phyloP scores from a whole-genome alignment of 2,329 filamentous ascomycete genomes.

The Teratosphaeria zuluensis region DNA sequence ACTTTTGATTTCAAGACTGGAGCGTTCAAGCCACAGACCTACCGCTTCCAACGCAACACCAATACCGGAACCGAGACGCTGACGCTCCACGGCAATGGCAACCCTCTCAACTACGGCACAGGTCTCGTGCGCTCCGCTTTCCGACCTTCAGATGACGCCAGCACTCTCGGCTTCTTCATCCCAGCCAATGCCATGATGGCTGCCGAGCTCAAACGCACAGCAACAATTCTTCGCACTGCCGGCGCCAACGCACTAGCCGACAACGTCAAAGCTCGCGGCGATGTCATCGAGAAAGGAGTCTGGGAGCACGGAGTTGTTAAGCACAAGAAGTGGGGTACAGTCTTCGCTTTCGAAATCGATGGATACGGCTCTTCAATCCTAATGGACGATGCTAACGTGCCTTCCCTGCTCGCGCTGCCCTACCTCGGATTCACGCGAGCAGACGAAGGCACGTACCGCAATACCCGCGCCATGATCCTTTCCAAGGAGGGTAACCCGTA shows the following conservation, averaged over 20 bases:
- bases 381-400: slow-evolving; percentile 87
- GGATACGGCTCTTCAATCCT: slow-evolving; percentile 73
- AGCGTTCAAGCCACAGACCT: slow-evolving; percentile 60
- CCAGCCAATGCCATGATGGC: slow-evolving; percentile 95
- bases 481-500: slow-evolving; percentile 75
- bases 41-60: slow-evolving; percentile 78
- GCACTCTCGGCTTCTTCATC: slow-evolving; percentile 88
- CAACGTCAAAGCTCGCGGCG: slow-evolving; percentile 47
- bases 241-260: slow-evolving; percentile 44
- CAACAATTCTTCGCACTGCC: slow-evolving; percentile 55
- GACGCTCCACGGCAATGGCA: slow-evolving; percentile 72
- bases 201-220: slow-evolving; percentile 69
- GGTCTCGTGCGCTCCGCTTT: slow-evolving; percentile 86
- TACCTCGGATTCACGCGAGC: slow-evolving; percentile 63
- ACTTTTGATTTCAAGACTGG: slow-evolving; percentile 67
- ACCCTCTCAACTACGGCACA: slow-evolving; percentile 75
- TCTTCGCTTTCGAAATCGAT: slow-evolving; percentile 83
- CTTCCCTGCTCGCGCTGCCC: slow-evolving; percentile 68
- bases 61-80: slow-evolving; percentile 83
- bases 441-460: slow-evolving; percentile 66
- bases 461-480: slow-evolving; percentile 77
- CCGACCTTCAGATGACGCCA: slow-evolving; percentile 88
- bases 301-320: slow-evolving; percentile 74
- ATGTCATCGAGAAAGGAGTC: slow-evolving; percentile 63
- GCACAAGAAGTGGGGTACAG: slow-evolving; percentile 64